Evolutionary conservation across 495 filamentous ascomycete species (phyloP), one percentile per base, ranked within the genome.

Genomic region (Neurospora tetrasperma): DNA sequence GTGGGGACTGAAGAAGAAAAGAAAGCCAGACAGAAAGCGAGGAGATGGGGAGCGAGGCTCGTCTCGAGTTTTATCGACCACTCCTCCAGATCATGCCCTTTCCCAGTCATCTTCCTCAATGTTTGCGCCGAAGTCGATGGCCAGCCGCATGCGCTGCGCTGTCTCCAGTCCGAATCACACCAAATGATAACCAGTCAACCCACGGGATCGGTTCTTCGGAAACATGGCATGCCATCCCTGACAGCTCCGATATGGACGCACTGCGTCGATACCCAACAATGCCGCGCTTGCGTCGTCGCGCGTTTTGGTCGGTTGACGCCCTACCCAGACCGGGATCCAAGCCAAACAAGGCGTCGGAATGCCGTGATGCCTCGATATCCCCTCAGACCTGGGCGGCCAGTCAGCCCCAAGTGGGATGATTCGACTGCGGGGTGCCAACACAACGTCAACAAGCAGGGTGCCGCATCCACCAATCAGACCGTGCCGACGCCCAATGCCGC

Each of bases 361-460:
- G 54, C 54, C 54, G 54, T 66, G 54, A 66, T 66, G 27, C 54
- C 54, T 66, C 54, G 27, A 66, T 66, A 66, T 66, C 54, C 14
- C 54, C 54, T 66, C 54, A 62, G 54, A 59, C 48, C 44, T 59
- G 48, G 48, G 4, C 48, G 54, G 54, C 54, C 54, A 66, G 54
- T 66, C 27, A 66, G 54, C 54, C 54, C 54, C 54, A 66, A 66
- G 54, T 66, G 54, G 54, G 54, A 66, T 66, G 54, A 66, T 66
- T 66, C 54, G 54, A 66, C 54, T 66, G 54, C 54, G 54, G 54
- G 54, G 54, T 66, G 54, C 54, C 54, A 66, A 66, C 54, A 66
- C 54, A 66, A 66, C 54, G 54, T 66, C 54, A 18, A 66, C 54
- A 66, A 66, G 54, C 27, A 66, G 54, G 54, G 54, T 66, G 54